These are phyloP conservation scores for Cladosporium austrohemisphaericum DNA, from an alignment of 2,329 filamentous ascomycete genomes.

Conservation along the genomic window DNA sequence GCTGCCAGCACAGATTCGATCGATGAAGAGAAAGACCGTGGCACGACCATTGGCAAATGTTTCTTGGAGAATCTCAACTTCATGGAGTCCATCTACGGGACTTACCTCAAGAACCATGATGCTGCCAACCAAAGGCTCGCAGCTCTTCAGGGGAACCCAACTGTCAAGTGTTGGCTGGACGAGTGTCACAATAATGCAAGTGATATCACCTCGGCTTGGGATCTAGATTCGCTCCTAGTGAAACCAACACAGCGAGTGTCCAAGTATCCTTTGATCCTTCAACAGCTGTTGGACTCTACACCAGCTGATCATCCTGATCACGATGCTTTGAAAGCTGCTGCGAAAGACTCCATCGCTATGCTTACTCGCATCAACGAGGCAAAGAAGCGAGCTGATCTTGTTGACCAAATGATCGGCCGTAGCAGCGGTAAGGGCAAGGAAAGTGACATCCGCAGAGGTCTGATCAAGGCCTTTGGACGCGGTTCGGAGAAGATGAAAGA, in stretches of 20 bases:
- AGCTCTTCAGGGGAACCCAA: conserved; percentile 53
- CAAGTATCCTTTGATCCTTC: conserved; percentile 86
- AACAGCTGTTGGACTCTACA: conserved; percentile 74
- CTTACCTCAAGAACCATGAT: conserved; percentile 63
- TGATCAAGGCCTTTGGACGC: conserved; percentile 86
- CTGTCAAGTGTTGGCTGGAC: conserved; percentile 74
- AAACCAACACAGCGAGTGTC: conserved; percentile 94
- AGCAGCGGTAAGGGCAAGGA: conserved; percentile 84
- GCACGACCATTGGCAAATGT: conserved; percentile 56
- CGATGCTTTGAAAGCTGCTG: conserved; percentile 62
- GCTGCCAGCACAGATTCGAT: conserved; percentile 27
- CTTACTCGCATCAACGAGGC: conserved; percentile 79
- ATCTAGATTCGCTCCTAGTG: conserved; percentile 90
- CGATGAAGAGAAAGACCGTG: conserved; percentile 55
- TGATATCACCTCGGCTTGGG: conserved; percentile 91
- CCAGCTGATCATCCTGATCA: conserved; percentile 80
- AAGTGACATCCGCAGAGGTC: conserved; percentile 76
- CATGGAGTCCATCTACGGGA: conserved; percentile 63
- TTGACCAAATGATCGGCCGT: conserved; percentile 72
- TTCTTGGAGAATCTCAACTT: conserved; percentile 54
- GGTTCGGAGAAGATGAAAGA: conserved; percentile 80
- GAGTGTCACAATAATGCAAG: conserved; percentile 91
- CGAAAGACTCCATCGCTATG: conserved; percentile 63
- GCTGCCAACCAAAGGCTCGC: conserved; percentile 60
- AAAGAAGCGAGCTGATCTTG: conserved; percentile 89